Percentiles rank a stretch among this genome's conserved stretches.
phyloP scores from a whole-genome alignment of 2,329 filamentous ascomycete genomes.

The Rachicladosporium sp. region DNA sequence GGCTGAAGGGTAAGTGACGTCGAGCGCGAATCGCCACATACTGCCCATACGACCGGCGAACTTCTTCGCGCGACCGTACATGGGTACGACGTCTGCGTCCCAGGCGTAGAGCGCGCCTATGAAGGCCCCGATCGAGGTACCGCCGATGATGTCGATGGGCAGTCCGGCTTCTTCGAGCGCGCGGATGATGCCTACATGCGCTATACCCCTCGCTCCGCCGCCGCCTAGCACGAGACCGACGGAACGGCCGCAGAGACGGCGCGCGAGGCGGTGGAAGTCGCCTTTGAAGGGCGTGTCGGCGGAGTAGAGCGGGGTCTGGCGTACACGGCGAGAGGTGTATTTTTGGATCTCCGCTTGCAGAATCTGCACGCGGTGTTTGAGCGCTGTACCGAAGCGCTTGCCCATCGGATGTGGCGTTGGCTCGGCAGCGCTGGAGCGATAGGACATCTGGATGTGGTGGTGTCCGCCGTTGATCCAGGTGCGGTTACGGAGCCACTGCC shows the following conservation, averaged over 20 bases:
- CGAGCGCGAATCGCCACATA: constrained; percentile 95
- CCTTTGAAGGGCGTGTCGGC: constrained; percentile 89
- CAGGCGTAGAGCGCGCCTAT: constrained; percentile 91
- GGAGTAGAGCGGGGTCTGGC: constrained; percentile 78
- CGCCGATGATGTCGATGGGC: constrained; percentile 87
- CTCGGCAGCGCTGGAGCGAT: constrained; percentile 56
- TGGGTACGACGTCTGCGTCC: constrained; percentile 91
- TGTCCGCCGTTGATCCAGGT: constrained; percentile 98
- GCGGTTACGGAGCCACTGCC: constrained; percentile 76
- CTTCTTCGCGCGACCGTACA: constrained; percentile 94
- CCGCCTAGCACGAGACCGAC: constrained; percentile 90
- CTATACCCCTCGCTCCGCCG: constrained; percentile 80
- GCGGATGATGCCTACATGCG: constrained; percentile 86
- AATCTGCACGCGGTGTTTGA: constrained; percentile 89
- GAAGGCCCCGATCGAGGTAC: constrained; percentile 92
- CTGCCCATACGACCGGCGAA: constrained; percentile 98
- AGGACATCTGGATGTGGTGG: constrained; percentile 93
- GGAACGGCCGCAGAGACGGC: constrained; percentile 83
- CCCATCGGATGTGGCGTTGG: constrained; percentile 57
- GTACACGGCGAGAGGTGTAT: constrained; percentile 87
- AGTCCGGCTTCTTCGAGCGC: constrained; percentile 94
- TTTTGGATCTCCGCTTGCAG: constrained; percentile 96
- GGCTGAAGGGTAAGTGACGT: constrained; percentile 88
- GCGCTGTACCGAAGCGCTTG: constrained; percentile 67
- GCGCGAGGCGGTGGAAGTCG: constrained; percentile 86